Evolutionary conservation across 768 basidiomycete species (phyloP), one percentile per base, ranked within the genome.

Genomic region (Amanita pseudoporphyria): DNA sequence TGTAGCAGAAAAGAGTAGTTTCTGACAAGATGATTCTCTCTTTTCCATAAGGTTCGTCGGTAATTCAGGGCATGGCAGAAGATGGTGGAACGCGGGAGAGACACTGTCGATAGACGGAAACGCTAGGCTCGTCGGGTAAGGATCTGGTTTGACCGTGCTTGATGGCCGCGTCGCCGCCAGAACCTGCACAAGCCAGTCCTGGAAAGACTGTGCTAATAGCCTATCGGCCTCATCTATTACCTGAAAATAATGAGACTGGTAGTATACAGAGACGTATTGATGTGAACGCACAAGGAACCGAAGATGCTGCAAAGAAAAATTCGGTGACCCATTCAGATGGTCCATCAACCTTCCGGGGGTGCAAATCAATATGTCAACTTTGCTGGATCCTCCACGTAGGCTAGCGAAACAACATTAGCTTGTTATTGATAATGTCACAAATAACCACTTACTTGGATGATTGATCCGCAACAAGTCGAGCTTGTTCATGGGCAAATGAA

Each of bases 181-280:
- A 3, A 98, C 87, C 58, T 82, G 82, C 5, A 78, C 76, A 2
- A 98, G 70, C 95, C 94, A 99, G 61, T 91, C 88, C 64, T 98
- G 93, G 67, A 96, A 98, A 1, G 90, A 91, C 62, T 97, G 93
- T 9, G 87, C 85, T 7, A 99, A 74, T 0, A 99, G 74, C n/a
- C 93, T 79, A 61, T 99, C 96, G 0, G 96, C 96, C 67, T 99
- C 96, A 63, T 99, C 96, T 49, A 99, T 90, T 24, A 98, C 83
- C 92, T 95, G 51, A 9, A 35, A 49, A 10, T 19, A 9, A 41
- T 41, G 13, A 16, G 44, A 22, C 16, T 24, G 28, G 22, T 21
- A 31, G 12, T 9, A 42, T n/a, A 50, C 6, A 21, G 14, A 33
- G 9, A 22, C 16, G 28, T 35, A 21, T 69, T 21, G 3, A 21